Conservation (phyloP, 1,284 basidiomycete species). For the Microbotryum lychnidis-dioicae region DNA sequence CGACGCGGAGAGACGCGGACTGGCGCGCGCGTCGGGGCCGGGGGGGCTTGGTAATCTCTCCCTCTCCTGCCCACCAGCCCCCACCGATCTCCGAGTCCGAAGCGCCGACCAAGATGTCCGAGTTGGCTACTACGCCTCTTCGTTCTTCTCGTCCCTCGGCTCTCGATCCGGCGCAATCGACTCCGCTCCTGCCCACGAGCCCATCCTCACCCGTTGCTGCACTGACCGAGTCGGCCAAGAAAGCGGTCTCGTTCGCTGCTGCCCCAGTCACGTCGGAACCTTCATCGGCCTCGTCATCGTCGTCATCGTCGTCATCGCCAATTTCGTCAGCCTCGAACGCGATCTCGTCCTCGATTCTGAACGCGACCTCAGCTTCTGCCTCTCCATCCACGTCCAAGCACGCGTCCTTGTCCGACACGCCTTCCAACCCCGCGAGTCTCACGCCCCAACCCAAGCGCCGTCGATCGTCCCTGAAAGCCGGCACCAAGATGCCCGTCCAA, state of each 20-base stretch:
- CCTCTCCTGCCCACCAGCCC: too few species aligned
- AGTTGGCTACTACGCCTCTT: too few species aligned
- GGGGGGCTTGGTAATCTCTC: too few species aligned
- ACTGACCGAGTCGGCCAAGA: background rate
- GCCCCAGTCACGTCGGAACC: background rate
- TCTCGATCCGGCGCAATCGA: too few species aligned
- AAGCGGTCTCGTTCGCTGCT: constrained; percentile 14
- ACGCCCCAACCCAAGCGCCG: constrained; percentile 13
- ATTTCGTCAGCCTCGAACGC: background rate
- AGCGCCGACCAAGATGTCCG: too few species aligned
- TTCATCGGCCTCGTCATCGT: background rate
- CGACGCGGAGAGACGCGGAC: too few species aligned
- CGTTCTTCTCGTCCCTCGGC: too few species aligned
- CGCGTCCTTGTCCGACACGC: background rate
- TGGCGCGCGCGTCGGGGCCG: too few species aligned
- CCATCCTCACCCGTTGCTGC: too few species aligned
- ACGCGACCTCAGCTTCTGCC: background rate
- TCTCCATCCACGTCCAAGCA: background rate
- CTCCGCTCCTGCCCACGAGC: too few species aligned
- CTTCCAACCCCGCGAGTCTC: background rate
- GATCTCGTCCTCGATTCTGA: background rate
- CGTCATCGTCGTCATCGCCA: background rate
- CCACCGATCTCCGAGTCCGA: too few species aligned
- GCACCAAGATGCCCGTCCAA: constrained; percentile 31
- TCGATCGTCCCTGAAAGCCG: constrained; percentile 36